These are phyloP conservation scores for Fraxinus quadrangulata DNA, from an alignment of 257 asterid genomes.

Conservation along the genomic window DNA sequence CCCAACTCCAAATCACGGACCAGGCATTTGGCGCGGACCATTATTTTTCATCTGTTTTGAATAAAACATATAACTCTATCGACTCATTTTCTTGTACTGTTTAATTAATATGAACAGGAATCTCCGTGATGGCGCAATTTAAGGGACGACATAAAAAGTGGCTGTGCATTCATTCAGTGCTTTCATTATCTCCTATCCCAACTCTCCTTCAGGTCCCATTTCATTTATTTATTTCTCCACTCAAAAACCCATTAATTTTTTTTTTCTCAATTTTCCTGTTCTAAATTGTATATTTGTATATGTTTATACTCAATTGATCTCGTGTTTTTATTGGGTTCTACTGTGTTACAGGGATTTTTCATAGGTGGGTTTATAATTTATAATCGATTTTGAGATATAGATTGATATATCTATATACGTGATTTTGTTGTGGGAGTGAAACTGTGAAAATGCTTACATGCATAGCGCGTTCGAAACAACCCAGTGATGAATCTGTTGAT, in stretches of 20 bases:
- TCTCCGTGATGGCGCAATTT: slow-evolving; percentile 53
- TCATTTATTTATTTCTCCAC: background rate
- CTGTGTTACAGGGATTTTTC: slow-evolving; percentile 4
- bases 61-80: background rate
- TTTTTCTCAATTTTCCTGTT: background rate
- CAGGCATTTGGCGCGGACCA: background rate
- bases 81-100: background rate
- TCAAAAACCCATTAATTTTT: background rate
- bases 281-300: background rate
- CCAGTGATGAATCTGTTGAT: slow-evolving; percentile 42
- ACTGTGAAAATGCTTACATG: slow-evolving; percentile 74
- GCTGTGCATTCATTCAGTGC: slow-evolving; percentile 27
- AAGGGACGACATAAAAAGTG: slow-evolving; percentile 43
- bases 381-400: background rate
- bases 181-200: background rate
- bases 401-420: background rate
- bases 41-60: background rate
- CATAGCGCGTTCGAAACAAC: slow-evolving; percentile 84
- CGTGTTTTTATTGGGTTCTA: background rate
- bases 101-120: slow-evolving; percentile 33
- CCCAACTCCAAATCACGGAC: background rate
- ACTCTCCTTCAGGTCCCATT: slow-evolving; percentile 6
- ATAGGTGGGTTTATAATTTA: background rate
- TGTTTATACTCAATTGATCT: background rate
- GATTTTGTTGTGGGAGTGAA: slow-evolving; percentile 6